Evolutionary conservation across 2,329 filamentous ascomycete genomes (phyloP), one percentile per base, ranked within the genome.

Genomic region (Colletotrichum siamense): DNA sequence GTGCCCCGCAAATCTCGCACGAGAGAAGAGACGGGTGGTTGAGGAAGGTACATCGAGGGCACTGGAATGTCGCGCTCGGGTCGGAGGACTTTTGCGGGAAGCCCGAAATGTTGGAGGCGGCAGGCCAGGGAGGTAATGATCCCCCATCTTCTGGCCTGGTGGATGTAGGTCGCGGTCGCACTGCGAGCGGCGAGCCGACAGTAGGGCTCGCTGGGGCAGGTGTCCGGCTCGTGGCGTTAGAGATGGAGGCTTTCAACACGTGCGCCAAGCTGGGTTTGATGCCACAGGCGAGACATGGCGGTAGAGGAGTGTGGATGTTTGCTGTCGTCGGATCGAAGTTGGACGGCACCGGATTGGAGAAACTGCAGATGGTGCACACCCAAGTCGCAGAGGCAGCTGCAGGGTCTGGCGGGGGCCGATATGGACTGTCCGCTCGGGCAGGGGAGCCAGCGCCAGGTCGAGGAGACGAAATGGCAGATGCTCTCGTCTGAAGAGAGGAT

Each of bases 281-380:
- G 0, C 97, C 97, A 83, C 97, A 99, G 7, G 96, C 94, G 70
- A 98, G 88, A 82, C 97, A 99, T 79, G 96, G 95, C 5, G 96
- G 94, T 26, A 98, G 86, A 10, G 93, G 94, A 7, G 95, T 98
- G 78, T 95, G 92, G 24, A 93, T 91, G 77, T 92, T 97, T 10
- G 95, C 95, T 4, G 94, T 93, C 2, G 93, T 90, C 0, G 96
- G 95, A 81, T 99, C 96, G 83, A 99, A 99, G 83, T 98, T 98
- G 49, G 95, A 95, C 1, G 97, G 96, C 2, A 98, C 93, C 0
- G 95, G 94, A 81, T 99, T 99, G 12, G 96, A 96, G 82, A 98
- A 98, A 79, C 95, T 96, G 88, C 96, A 99, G 81, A 99, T 99
- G 3, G 95, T 94, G 86, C 96, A 99, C 24, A 99, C 93, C 96